Percentiles rank a stretch among this genome's conserved stretches.
phyloP scores from a whole-genome alignment of 2,329 filamentous ascomycete species.

The Fusarium globosum region DNA sequence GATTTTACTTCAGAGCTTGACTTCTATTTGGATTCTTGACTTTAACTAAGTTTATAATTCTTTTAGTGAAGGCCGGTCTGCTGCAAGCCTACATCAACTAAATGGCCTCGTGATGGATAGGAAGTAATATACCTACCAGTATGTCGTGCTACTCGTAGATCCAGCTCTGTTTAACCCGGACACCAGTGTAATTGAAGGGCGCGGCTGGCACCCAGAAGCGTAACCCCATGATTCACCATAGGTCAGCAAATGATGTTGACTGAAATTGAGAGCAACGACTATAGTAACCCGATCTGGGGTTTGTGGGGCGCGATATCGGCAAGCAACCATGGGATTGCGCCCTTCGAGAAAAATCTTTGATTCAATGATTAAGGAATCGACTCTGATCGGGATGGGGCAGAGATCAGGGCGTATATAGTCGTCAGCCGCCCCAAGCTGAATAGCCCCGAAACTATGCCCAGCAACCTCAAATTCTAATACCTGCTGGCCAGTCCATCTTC shows the following conservation, averaged over 20 bases:
- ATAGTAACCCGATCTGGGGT: slow-evolving; percentile 16
- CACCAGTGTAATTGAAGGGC: slow-evolving; percentile 16
- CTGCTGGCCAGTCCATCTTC: background rate
- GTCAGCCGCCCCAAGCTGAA: slow-evolving; percentile 4
- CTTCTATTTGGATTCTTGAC: background rate
- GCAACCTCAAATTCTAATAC: background rate
- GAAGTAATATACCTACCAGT: background rate
- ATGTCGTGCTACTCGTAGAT: background rate
- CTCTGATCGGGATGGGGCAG: background rate
- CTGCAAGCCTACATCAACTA: background rate
- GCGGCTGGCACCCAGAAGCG: background rate
- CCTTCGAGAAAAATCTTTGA: slow-evolving; percentile 22
- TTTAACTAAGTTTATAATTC: too few relatives aligned
- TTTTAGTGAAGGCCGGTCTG: too few relatives aligned
- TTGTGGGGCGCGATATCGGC: slow-evolving; percentile 40
- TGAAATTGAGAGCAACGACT: slow-evolving; percentile 8
- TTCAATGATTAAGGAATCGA: background rate
- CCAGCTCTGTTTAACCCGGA: background rate
- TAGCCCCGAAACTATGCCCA: background rate
- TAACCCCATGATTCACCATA: background rate
- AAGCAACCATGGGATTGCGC: slow-evolving; percentile 17
- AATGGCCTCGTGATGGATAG: too few relatives aligned
- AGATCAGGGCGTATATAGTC: slow-evolving; percentile 35
- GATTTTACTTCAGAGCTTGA: too few relatives aligned
- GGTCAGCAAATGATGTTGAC: slow-evolving; percentile 14